Percentiles rank a stretch among this genome's conserved stretches.
Conservation (phyloP, 163 green algal genomes). For the Scenedesmus sp. region DNA sequence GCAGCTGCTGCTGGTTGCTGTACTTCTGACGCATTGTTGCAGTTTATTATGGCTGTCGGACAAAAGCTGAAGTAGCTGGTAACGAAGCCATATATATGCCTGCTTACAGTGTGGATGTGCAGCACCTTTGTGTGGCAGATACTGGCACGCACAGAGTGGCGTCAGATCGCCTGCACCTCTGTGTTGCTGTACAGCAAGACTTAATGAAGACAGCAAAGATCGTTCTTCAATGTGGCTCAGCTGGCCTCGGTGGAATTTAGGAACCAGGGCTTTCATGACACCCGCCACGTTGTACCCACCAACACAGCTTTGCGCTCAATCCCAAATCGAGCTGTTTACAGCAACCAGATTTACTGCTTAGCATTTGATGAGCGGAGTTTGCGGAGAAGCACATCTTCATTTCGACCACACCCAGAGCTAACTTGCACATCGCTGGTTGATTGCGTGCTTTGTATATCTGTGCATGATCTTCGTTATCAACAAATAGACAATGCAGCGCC, state of each 20-base stretch:
- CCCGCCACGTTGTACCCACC: not conserved
- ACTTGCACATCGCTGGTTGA: not conserved
- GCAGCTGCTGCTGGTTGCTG: no score
- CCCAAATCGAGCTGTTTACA: not conserved
- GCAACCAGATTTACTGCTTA: not conserved
- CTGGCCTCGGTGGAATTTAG: not conserved
- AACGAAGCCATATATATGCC: not conserved
- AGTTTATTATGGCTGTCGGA: not conserved
- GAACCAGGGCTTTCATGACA: constrained; percentile 1
- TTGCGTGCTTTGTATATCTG: not conserved
- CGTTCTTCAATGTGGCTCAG: not conserved
- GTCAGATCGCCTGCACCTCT: no score
- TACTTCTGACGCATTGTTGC: no score
- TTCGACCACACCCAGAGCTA: not conserved
- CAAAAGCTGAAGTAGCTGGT: not conserved
- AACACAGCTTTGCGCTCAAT: not conserved
- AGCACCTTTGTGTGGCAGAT: no score
- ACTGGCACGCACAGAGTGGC: no score
- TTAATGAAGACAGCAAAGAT: not conserved
- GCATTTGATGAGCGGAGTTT: not conserved
- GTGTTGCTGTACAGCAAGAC: not conserved
- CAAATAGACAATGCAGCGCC: not conserved
- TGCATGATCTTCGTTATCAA: not conserved
- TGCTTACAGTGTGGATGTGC: no score
- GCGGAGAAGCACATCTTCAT: not conserved